These are phyloP conservation scores for Mucor irregularis DNA, from an alignment of 371 early-diverging fungal genomes.

Conservation along the genomic window DNA sequence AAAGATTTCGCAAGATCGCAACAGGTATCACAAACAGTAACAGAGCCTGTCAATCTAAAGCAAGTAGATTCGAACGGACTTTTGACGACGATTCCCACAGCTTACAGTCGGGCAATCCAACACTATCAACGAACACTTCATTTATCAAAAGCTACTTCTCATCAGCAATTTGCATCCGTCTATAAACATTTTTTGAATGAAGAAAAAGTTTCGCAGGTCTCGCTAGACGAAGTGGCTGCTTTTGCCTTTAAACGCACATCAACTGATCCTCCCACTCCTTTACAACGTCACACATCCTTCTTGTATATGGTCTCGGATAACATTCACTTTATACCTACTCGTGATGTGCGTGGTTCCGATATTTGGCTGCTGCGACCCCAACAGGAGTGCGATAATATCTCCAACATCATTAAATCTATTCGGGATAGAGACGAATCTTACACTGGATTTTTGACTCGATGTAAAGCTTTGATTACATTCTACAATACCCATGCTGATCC, in stretches of 20 bases:
- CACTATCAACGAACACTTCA: constrained; percentile 32
- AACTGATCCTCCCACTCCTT: constrained; percentile 16
- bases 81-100: constrained; percentile 12
- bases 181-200: constrained; percentile 29
- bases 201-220: constrained; percentile 20
- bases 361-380: constrained; percentile 54
- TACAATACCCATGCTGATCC: constrained; percentile 42
- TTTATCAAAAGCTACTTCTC: constrained; percentile 24
- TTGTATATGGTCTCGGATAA: constrained; percentile 54
- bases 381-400: constrained; percentile 44
- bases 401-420: constrained; percentile 53
- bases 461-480: constrained; percentile 41
- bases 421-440: constrained; percentile 44
- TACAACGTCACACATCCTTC: constrained; percentile 62
- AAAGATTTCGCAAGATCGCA: constrained; percentile 36
- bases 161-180: constrained; percentile 20
- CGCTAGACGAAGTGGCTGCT: constrained; percentile 37
- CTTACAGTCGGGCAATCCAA: constrained; percentile 25
- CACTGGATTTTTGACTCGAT: constrained; percentile 48
- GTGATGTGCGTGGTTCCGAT: constrained; percentile 44
- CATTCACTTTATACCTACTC: constrained; percentile 48
- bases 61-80: constrained; percentile 22
- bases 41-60: constrained; percentile 2
- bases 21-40: constrained; percentile 8
- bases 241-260: constrained; percentile 29